These are phyloP conservation scores for Populus hybrid DNA, from an alignment of 441 rosid genomes.

Conservation along the genomic window DNA sequence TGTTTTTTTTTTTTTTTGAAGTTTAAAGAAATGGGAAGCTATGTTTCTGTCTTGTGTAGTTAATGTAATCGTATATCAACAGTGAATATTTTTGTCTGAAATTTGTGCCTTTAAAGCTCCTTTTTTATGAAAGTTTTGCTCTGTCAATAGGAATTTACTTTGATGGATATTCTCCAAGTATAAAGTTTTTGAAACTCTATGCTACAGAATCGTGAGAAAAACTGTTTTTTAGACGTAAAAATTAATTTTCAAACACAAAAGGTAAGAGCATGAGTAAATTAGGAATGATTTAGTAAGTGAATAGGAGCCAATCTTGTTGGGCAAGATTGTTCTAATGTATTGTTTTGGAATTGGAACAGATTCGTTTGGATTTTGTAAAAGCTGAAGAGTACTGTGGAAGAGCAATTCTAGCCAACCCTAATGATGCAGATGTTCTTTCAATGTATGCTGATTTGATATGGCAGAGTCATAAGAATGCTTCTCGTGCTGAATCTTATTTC, in stretches of 20 bases:
- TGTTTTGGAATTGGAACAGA: constrained; percentile 36
- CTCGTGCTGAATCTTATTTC: too few relatives aligned
- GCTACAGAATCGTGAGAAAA: neutral
- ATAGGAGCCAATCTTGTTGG: neutral
- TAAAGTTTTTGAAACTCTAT: neutral
- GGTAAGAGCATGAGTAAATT: neutral
- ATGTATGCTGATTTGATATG: constrained; percentile 85
- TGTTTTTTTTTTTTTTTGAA: too few relatives aligned
- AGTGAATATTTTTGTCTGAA: neutral
- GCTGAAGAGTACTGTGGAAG: constrained; percentile 84
- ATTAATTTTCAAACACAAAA: neutral
- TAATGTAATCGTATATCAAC: neutral
- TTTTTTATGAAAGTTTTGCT: neutral
- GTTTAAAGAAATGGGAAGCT: neutral
- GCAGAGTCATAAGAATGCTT: constrained; percentile 64
- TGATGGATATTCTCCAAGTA: neutral
- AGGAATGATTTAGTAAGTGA: neutral
- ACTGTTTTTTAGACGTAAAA: neutral
- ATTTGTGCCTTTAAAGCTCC: neutral
- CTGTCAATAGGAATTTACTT: neutral
- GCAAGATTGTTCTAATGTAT: neutral
- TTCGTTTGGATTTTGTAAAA: constrained; percentile 51
- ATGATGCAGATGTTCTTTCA: constrained; percentile 67
- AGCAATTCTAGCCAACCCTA: constrained; percentile 61
- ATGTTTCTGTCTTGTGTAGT: neutral